Evolutionary conservation across 805 yeast species (phyloP), one percentile per base, ranked within the genome.

Genomic region (Phaffomyces thermotolerans): DNA sequence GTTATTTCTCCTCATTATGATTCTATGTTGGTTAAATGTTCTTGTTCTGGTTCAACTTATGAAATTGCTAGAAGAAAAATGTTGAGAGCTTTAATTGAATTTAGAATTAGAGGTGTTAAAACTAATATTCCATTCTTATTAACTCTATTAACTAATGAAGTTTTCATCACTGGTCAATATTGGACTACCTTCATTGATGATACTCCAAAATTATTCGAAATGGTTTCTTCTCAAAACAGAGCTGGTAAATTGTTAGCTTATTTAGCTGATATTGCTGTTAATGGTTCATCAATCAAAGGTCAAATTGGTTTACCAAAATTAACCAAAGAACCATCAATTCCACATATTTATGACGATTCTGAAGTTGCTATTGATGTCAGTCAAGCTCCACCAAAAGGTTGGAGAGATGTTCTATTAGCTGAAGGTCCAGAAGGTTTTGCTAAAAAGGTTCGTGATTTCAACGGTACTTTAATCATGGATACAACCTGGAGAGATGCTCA

Each of bases 401-500:
- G 96, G 95, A 84, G 98, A 74, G 82, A 90, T 58, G 81, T 88
- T 22, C 71, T 93, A 45, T 68, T 91, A 48, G 79, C 78, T 54
- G 72, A 83, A 55, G 99, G 99, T 45, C 95, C 99, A 27, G 93
- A 76, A 43, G 85, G 72, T 29, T 93, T 93, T 62, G 96, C 97
- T 54, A 75, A 81, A 68, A 82, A 86, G 58, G 95, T 93, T 47
- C 80, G 97, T 64, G 65, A 69, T 15, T 81, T 79, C 68, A 71
- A 86, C 43, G 99, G 99, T 58, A 82, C 95, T 53, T 72, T 93
- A 65, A 69, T 93, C 58, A 93, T 95, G 87, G 99, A 93, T 66
- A 93, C 99, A 43, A 93, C 99, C 9, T 93, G 99, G 99, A 88
- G 99, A 80, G 99, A 93, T 68, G 99, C 99, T 32, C 99, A 93